Base-by-base conservation (phyloP, 2,329 filamentous ascomycete genomes). In the Aspergillus sp. region DNA sequence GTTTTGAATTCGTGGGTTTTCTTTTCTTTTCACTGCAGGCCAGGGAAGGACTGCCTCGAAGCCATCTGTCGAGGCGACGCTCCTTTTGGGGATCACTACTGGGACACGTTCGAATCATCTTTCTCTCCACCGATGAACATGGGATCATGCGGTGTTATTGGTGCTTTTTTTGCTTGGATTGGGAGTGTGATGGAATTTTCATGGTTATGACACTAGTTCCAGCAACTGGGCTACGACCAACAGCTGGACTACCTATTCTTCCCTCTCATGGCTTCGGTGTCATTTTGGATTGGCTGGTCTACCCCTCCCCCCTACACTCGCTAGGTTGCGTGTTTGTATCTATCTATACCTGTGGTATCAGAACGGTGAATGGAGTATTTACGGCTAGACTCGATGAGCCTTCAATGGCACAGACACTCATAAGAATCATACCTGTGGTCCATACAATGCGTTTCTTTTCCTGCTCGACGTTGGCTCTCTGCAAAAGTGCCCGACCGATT, bases 11-110 rank as follows among this genome's bases (percentile, higher is more conserved):
- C 49, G 47, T 57, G 23, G 54, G 51, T 61, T 41, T 41, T 41
- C 11, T 61, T 54, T 53, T 57, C 54, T 54, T 56, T 57, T 58
- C 59, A 61, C 59, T 61, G 59, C 59, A 50, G 54, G 59, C 34
- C 54, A 58, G 54, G 54, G 59, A 58, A 48, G 30, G 28, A 51
- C 38, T 41, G 31, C 49, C 51, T 46, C 34, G 38, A 38, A 51
- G 22, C 48, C 48, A 49, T 45, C 38, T 61, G 59, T 48, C 59
- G 45, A 54, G 59, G 59, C 59, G 50, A 55, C 51, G 54, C 59
- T 57, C 55, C 53, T 55, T 52, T 57, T 41, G 45, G 50, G 54
- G 54, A 61, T 54, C 54, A 59, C 43, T 45, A 41, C 59, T 56
- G 59, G 49, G 59, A 60, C 53, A 45, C 53, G 50, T 60, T 57